phyloP scores from a whole-genome alignment of 192 early-diverging fungal genomes.

The Podochytrium sp. region DNA sequence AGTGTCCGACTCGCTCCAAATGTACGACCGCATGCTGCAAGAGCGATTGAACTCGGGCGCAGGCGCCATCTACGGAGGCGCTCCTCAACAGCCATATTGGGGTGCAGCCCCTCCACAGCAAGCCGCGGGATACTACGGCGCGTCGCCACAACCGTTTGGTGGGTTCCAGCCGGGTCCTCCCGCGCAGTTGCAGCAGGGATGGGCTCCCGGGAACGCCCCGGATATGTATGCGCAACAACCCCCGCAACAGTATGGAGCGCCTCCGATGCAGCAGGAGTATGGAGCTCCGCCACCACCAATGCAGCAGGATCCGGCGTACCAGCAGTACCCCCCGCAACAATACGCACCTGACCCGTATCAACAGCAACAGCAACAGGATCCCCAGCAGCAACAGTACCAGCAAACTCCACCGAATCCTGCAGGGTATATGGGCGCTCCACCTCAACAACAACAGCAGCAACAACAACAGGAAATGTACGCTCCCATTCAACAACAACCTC shows the following conservation, averaged over 20 bases:
- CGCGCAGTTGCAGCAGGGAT: neutral
- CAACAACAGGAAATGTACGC: neutral
- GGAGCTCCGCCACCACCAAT: constrained; percentile 42
- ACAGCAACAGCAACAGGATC: constrained; percentile 25
- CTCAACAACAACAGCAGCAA: constrained; percentile 11
- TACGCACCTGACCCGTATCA: constrained; percentile 31
- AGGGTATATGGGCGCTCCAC: neutral
- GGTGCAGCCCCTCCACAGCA: constrained; percentile 11
- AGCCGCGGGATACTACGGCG: constrained; percentile 21
- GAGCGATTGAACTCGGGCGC: constrained; percentile 48
- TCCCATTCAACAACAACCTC: constrained; percentile 27
- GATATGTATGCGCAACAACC: constrained; percentile 19
- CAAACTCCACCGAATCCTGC: constrained; percentile 4
- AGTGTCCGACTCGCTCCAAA: constrained; percentile 76
- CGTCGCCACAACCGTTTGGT: neutral
- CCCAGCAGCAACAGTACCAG: constrained; percentile 37
- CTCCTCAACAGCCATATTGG: neutral
- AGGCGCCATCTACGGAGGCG: constrained; percentile 2
- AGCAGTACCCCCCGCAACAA: constrained; percentile 36
- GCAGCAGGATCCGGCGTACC: constrained; percentile 27
- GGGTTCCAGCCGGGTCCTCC: neutral
- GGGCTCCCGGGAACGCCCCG: neutral
- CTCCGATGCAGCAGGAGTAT: constrained; percentile 11
- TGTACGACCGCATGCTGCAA: constrained; percentile 88
- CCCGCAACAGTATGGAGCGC: constrained; percentile 4